A percentile compares a stretch with the other conserved stretches of the same genome.
Conservation (phyloP, 1,284 basidiomycete species). For the Pseudozyma hubeiensis region DNA sequence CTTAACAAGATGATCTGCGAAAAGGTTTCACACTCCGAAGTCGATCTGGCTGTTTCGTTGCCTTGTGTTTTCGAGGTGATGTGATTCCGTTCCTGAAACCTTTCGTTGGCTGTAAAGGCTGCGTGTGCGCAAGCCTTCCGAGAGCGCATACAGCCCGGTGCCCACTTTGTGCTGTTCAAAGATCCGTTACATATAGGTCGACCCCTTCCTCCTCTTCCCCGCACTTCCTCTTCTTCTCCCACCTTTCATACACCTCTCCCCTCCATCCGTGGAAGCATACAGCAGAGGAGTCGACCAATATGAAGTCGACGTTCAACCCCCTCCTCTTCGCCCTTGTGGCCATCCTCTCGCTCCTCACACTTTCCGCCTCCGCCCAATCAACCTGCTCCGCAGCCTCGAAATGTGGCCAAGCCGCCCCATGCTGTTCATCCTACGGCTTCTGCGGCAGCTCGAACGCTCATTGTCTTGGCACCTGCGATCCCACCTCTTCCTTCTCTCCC, state of each 20-base stretch:
- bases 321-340: conserved; percentile 24
- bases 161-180: no score
- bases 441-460: conserved; percentile 33
- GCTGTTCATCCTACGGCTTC: conserved; percentile 44
- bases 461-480: conserved; percentile 52
- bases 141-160: not conserved
- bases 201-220: not conserved
- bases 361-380: conserved; percentile 8
- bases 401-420: conserved; percentile 34
- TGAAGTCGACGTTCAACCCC: conserved; percentile 12
- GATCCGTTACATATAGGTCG: no score
- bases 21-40: conserved; percentile 4
- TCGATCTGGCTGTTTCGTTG: not conserved
- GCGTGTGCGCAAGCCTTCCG: no score
- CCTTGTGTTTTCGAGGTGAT: not conserved
- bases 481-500: conserved; percentile 35
- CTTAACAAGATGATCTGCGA: not conserved
- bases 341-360: conserved; percentile 17
- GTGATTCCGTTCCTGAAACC: conserved; percentile 1
- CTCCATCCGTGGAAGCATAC: not conserved
- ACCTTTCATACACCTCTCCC: conserved; percentile 8
- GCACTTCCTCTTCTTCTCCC: not conserved
- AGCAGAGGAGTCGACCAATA: conserved; percentile 7
- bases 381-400: conserved; percentile 29
- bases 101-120: not conserved